Evolutionary conservation across 495 filamentous ascomycete species (phyloP).

Genomic region (Penicillium coffeae): DNA sequence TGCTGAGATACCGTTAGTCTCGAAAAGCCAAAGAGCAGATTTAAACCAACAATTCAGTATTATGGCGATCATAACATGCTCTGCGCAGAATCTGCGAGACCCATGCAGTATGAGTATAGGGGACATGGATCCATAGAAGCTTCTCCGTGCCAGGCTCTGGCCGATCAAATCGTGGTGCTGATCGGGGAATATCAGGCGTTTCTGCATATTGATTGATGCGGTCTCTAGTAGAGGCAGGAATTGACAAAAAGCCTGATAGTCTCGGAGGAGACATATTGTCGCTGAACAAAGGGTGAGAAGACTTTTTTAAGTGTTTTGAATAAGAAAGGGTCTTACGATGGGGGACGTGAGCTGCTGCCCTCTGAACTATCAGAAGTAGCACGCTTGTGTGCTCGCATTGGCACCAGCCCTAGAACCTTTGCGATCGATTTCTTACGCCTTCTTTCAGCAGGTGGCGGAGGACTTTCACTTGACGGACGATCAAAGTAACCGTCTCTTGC

Average conservation of each 20-base stretch:
- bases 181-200: conserved; percentile 25
- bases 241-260: conserved; percentile 22
- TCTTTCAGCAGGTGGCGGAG: conserved; percentile 11
- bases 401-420: conserved; percentile 10
- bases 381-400: conserved; percentile 12
- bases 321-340: conserved; percentile 16
- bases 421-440: conserved; percentile 4
- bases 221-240: conserved; percentile 25
- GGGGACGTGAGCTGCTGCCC: conserved; percentile 13
- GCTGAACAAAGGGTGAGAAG: neutral
- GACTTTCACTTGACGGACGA: conserved; percentile 16
- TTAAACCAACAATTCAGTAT: conserved; percentile 22
- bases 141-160: conserved; percentile 42
- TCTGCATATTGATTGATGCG: conserved; percentile 20
- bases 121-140: conserved; percentile 64
- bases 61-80: conserved; percentile 24
- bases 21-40: neutral
- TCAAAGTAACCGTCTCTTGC: conserved; percentile 23
- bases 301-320: too few relatives aligned
- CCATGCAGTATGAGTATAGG: conserved; percentile 64
- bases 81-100: conserved; percentile 41
- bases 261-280: conserved; percentile 11
- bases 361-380: conserved; percentile 18
- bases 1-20: conserved; percentile 23
- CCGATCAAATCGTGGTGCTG: conserved; percentile 34